Evolutionary conservation across 306 rosid species (phyloP).

Genomic region (Pueraria montana): DNA sequence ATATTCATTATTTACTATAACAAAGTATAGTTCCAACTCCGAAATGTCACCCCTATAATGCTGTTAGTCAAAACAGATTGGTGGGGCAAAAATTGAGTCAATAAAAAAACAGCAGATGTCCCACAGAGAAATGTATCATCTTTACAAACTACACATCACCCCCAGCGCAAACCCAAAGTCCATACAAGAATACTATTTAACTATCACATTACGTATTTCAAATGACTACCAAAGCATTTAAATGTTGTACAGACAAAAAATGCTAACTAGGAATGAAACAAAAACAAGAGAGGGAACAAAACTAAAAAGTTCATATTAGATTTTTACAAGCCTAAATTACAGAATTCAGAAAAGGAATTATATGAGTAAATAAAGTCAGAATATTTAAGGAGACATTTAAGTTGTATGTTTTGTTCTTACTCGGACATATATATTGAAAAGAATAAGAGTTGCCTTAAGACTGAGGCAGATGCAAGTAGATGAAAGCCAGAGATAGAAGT

Average conservation of each 20-base stretch:
- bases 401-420: slow-evolving; percentile 15
- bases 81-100: slow-evolving; percentile 23
- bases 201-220: not conserved
- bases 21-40: slow-evolving; percentile 89
- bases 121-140: slow-evolving; percentile 1
- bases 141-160: not conserved
- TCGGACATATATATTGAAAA: not conserved
- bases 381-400: not conserved
- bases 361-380: slow-evolving; percentile 3
- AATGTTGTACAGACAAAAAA: not conserved
- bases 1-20: slow-evolving; percentile 92
- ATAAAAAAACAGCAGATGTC: slow-evolving; percentile 1
- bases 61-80: slow-evolving; percentile 59
- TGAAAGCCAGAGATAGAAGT: slow-evolving; percentile 30
- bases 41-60: slow-evolving; percentile 83
- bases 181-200: slow-evolving; percentile 1
- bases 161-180: not conserved
- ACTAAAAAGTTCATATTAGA: not conserved
- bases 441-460: slow-evolving; percentile 23
- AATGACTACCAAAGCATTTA: not conserved
- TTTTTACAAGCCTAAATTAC: not conserved
- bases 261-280: not conserved
- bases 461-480: slow-evolving; percentile 38
- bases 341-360: not conserved
- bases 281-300: not conserved